These are phyloP conservation scores for Backusella parvicylindrica DNA, from an alignment of 192 early-diverging fungal genomes.

Conservation along the genomic window DNA sequence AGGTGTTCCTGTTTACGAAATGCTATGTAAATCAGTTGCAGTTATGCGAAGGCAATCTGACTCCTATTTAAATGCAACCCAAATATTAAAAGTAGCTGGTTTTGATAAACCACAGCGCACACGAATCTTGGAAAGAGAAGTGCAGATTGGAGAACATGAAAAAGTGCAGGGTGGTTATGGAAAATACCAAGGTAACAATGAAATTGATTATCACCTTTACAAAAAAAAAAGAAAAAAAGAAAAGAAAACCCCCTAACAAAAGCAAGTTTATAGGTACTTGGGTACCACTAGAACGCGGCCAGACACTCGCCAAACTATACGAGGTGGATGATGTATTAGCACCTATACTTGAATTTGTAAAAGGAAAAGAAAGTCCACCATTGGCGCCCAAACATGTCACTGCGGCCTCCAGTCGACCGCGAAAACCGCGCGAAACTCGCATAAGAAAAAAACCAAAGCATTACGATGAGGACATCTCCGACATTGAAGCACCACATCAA, in stretches of 20 bases:
- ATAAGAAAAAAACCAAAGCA: neutral
- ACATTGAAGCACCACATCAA: neutral
- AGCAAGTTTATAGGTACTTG: conserved; percentile 45
- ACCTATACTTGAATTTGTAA: conserved; percentile 78
- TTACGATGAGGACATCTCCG: neutral
- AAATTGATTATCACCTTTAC: no score
- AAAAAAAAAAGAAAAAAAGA: neutral
- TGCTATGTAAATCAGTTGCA: conserved; percentile 72
- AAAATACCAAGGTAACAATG: conserved; percentile 94
- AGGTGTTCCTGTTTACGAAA: conserved; percentile 93
- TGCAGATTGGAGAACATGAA: conserved; percentile 82
- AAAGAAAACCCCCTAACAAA: no score
- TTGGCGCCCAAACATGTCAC: conserved; percentile 54
- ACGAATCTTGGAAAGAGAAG: conserved; percentile 88
- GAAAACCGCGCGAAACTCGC: conserved; percentile 41
- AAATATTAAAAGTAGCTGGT: conserved; percentile 94
- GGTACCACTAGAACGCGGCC: conserved; percentile 82
- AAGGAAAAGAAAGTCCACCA: conserved; percentile 54
- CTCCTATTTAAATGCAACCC: conserved; percentile 93
- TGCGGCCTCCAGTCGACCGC: conserved; percentile 37
- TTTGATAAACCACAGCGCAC: conserved; percentile 90
- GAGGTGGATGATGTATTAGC: conserved; percentile 65
- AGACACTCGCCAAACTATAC: conserved; percentile 76
- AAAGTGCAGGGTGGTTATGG: conserved; percentile 98
- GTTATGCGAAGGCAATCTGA: conserved; percentile 80